Evolutionary conservation across 2,329 filamentous ascomycete species (phyloP), one percentile per base, ranked within the genome.

Genomic region (Arthrobotrys megalospora): DNA sequence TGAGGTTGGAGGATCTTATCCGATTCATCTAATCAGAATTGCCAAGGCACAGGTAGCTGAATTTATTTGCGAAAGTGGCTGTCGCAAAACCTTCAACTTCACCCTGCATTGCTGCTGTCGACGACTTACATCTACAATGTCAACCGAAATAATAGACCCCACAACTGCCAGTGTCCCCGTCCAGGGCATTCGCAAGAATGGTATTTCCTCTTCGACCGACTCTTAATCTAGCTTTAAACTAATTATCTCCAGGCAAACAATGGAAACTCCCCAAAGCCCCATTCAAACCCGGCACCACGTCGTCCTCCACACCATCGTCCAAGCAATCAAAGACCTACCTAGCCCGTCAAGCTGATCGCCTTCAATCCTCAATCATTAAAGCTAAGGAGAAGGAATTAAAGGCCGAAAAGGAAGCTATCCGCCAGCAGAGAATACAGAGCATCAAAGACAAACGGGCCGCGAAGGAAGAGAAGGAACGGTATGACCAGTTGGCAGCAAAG

Each of bases 341-440:
- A 38, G 73, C 73, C 38, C 73, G 73, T 5, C 73, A 77, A 52
- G 53, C 60, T 14, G 32, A 50, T 21, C 66, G 73, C 36, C 32
- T 50, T 4, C 64, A 69, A 38, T 38, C 73, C 82, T 88, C 89
- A 11, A 90, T 93, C n/a, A 89, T 92, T 82, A 98, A 97, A 86
- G 93, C 93, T 41, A 94, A 93, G 83, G 96, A 98, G 86, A 94
- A 93, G 85, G 94, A 97, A 85, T 90, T 99, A 90, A 96, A 95
- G 87, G 93, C 94, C 0, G 96, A 97, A 86, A 97, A 97, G 86
- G 94, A 97, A 83, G 89, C 91, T n/a, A 91, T 92, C 85, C 89
- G 93, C 85, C 88, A 95, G 88, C 94, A 96, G 85, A 79, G 91
- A 81, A 90, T 96, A 68, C 89, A 94, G 83, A 88, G 88, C 10